Evolutionary conservation across 441 rosid genomes (phyloP), one percentile per base, ranked within the genome.

Genomic region (Metrosideros polymorpha): DNA sequence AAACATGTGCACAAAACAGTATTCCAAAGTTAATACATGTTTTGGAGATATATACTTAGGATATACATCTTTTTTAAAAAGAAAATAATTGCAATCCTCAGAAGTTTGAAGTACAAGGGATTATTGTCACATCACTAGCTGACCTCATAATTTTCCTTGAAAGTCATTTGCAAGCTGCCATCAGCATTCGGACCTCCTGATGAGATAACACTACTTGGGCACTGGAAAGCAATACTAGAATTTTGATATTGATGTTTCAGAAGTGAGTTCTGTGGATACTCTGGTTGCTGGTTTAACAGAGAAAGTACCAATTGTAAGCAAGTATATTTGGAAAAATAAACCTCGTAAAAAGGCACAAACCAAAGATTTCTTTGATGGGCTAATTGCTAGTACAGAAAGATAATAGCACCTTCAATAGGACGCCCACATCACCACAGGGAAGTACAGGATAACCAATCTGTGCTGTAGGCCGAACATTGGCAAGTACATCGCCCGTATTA

Each of bases 101-200:
- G 47, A 71, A 35, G 45, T 35, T 6, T 19, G 79, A 71, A 71
- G 47, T 42, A 25, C 61, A 27, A 30, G 42, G 35, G 35, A 55
- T 30, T 45, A 52, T 84, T 35, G 83, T 84, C 27, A 51, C 53
- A 17, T 75, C 83, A 85, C 71, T 86, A 30, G 32, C 53, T 61
- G 86, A 96, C 99, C 99, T 95, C 98, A 84, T 95, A 97, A 86
- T 91, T 93, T 91, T 95, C 98, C 87, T 93, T 91, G 90, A 94
- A 94, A 32, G 98, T 92, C 91, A 94, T 95, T 88, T 96, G 92
- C 91, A 94, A 92, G 93, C 93, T 92, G 71, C 92, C 95, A 94
- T 95, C 97, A 82, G 94, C 90, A 1, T 91, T 89, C 51, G 92
- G 91, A 90, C 94, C 91, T 84, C 93, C 96, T 83, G 91, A 88